Base-by-base conservation (phyloP, 805 yeast species). In the Starmerella potacharoeniae region DNA sequence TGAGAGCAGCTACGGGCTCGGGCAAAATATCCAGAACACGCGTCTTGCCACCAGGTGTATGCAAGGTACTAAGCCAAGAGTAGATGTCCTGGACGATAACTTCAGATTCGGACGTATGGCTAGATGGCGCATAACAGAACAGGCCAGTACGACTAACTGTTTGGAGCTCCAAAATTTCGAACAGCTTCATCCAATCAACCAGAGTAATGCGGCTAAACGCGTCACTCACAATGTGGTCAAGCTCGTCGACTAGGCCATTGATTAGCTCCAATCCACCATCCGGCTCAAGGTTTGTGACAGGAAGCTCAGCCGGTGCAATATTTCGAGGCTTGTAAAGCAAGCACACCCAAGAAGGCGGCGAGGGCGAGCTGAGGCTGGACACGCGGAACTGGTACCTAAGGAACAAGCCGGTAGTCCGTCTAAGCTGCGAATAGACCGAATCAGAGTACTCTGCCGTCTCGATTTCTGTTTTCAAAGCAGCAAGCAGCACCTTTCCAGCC, bases 121-220 rank as follows among this genome's bases (percentile, higher is more conserved):
- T 60, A 72, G 81, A 54, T 70, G 68, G 56, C 69, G 77, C 65
- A 64, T 81, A 77, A 50, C 76, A 73, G 65, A 84, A 82, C 55
- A 88, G 70, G 8, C 83, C 77, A 10, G 78, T 66, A 0, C 82
- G 75, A 49, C 77, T 80, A 28, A 79, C 78, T 30, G 83, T 78
- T 56, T 84, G 83, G 35, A 78, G 71, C 65, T 90, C 96, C 46
- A 91, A 69, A 0, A 82, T 69, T 64, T 87, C 91, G 66, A 79
- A 85, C 4, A 83, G 78, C 54, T 77, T 76, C 51, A 87, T 73
- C 96, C 97, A 91, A 62, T 90, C 95, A 57, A 77, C 78, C 11
- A 80, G 68, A 11, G 80, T 75, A 36, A 84, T 76, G 10, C 79
- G 76, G 31, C 70, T 72, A 65, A 83, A 81, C 35, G 83, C 73